phyloP scores from a whole-genome alignment of 106 monocot species.

The Cymbidium sinense region DNA sequence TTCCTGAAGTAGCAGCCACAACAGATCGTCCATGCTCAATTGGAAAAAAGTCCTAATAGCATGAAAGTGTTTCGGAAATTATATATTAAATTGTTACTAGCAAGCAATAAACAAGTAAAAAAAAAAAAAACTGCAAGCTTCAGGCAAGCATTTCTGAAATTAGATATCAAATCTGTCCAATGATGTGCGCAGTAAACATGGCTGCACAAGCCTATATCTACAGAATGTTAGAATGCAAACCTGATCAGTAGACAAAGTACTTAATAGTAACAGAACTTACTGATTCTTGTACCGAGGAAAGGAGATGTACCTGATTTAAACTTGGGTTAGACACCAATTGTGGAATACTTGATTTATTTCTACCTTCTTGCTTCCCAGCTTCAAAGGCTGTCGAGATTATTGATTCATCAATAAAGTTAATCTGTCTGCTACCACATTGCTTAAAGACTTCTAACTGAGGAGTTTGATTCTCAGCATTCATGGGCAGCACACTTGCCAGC shows the following conservation, averaged over 20 bases:
- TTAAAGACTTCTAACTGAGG: background rate
- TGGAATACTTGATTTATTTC: slow-evolving; percentile 8
- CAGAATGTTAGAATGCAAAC: background rate
- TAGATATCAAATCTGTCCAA: background rate
- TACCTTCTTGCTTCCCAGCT: background rate
- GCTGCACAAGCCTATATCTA: no score
- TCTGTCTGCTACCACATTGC: background rate
- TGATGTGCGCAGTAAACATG: background rate
- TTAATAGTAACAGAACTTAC: background rate
- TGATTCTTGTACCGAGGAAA: background rate
- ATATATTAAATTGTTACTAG: background rate
- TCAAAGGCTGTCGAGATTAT: background rate
- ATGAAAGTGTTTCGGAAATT: background rate
- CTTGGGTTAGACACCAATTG: background rate
- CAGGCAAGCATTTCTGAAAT: background rate
- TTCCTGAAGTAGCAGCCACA: slow-evolving; percentile 13
- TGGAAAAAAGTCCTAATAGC: background rate
- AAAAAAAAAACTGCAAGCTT: background rate
- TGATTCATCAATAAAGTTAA: background rate
- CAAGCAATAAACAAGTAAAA: no score
- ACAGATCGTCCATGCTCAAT: slow-evolving; percentile 4
- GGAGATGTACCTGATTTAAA: background rate
- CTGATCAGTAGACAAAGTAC: background rate
- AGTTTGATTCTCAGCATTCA: slow-evolving; percentile 13
- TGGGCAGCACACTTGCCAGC: background rate